Base-by-base conservation (phyloP, 2,329 filamentous ascomycete species). In the Ramularia collo-cygni region DNA sequence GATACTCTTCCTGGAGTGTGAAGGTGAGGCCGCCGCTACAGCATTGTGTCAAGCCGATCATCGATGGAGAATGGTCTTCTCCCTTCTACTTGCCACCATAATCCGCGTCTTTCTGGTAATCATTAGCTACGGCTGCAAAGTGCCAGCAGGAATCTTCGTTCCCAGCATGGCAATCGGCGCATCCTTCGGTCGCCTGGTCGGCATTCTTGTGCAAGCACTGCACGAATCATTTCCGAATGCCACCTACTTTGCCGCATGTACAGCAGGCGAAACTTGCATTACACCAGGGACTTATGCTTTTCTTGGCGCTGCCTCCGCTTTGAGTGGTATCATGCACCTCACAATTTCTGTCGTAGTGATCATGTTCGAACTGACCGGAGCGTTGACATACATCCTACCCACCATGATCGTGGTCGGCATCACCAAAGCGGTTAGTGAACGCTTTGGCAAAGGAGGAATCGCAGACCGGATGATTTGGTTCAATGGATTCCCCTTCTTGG, bases 391-490 rank as follows among this genome's bases (percentile, higher is more conserved):
- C 59, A 96, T 98, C 50, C 69, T 98, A 18, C 92, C 92, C 0
- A 96, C 90, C 10, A 98, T 98, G 92, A 95, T 98, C 53, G 92
- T 96, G 1, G 92, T 96, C 2, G 92, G 92, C 35, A 84, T 95
- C 21, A 96, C 90, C 28, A 98, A 98, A 69, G 85, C 85, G 10
- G 85, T 98, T 33, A 81, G 85, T 46, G 87, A 94, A 51, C 73
- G 88, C 9, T 92, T 94, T 57, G 87, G 88, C n/a, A 93, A 90
- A 59, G 92, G 90, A 19, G 92, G 92, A 33, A 96, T 98, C 43
- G 92, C 92, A 15, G 92, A 98, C 62, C 83, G 88, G 46, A 95
- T 95, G 86, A 98, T 98, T 54, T 95, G 88, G 83, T 95, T 95
- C 67, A 96, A 87, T 54, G 92, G 92, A 1, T 95, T 95, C 57